Percentiles rank a stretch among this genome's conserved stretches.
These are phyloP conservation scores for Calonectria pteridis DNA, from an alignment of 2,329 filamentous ascomycete genomes.

Conservation along the genomic window DNA sequence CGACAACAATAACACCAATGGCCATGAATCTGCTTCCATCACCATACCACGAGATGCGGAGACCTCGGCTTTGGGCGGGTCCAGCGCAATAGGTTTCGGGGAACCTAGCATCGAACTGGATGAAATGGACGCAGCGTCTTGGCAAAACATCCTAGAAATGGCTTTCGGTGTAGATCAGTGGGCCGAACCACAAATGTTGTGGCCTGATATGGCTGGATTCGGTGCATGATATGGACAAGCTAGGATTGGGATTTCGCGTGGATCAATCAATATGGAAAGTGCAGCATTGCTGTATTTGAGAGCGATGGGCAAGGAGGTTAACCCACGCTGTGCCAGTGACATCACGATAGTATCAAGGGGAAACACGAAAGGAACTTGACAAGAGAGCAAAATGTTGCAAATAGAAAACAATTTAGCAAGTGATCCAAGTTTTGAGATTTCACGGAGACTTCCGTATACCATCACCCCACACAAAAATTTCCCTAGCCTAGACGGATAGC, in stretches of 20 bases:
- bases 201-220: neutral
- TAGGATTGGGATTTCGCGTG: neutral
- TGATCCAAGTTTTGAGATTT: neutral
- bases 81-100: neutral
- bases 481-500: neutral
- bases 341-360: neutral
- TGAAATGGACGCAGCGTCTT: slow-evolving; percentile 1
- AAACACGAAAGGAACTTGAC: too few relatives aligned
- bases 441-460: neutral
- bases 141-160: slow-evolving; percentile 2
- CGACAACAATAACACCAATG: neutral
- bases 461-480: neutral
- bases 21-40: neutral
- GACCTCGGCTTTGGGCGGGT: neutral
- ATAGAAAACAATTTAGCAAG: neutral
- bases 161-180: slow-evolving; percentile 9
- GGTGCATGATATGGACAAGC: neutral
- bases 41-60: neutral
- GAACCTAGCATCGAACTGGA: neutral
- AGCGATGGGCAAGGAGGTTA: neutral
- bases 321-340: neutral
- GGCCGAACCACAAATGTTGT: slow-evolving; percentile 11
- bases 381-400: neutral
- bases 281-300: neutral
- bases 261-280: neutral